Conservation (phyloP, 1,284 basidiomycete genomes). For the Naganishia cerealis region DNA sequence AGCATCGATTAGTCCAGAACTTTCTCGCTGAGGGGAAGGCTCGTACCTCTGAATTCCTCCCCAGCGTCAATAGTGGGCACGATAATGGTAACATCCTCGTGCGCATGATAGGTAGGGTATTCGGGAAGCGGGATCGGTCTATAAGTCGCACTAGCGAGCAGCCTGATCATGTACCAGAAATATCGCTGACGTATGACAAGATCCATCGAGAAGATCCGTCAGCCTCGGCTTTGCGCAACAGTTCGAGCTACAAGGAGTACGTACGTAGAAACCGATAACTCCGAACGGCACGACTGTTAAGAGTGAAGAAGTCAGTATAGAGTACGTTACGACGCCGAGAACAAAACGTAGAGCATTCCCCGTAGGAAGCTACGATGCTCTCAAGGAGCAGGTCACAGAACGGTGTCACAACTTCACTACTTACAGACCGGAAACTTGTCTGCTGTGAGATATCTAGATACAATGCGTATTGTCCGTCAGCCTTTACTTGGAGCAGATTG, state of each 20-base stretch:
- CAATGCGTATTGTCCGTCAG: background rate
- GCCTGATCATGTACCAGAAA: constrained; percentile 81
- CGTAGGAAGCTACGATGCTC: background rate
- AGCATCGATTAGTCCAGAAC: background rate
- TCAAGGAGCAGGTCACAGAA: background rate
- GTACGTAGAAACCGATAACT: constrained; percentile 64
- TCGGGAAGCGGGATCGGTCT: constrained; percentile 79
- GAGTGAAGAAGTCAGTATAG: constrained; percentile 32
- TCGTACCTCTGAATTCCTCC: constrained; percentile 73
- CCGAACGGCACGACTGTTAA: constrained; percentile 78
- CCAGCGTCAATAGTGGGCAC: constrained; percentile 92
- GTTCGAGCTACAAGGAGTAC: background rate
- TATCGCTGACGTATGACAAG: constrained; percentile 74
- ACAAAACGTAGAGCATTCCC: background rate
- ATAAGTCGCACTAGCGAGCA: constrained; percentile 72
- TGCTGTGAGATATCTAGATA: constrained; percentile 65
- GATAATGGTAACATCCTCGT: constrained; percentile 90
- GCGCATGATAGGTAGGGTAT: constrained; percentile 81
- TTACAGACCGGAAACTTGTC: constrained; percentile 75
- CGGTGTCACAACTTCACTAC: constrained; percentile 44
- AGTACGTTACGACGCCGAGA: background rate
- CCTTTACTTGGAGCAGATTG: background rate
- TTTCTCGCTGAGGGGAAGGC: background rate
- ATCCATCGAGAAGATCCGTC: background rate
- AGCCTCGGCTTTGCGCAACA: background rate